These are phyloP conservation scores for Rhodosporidiobolus sp. DNA, from an alignment of 768 basidiomycete genomes.

Conservation along the genomic window DNA sequence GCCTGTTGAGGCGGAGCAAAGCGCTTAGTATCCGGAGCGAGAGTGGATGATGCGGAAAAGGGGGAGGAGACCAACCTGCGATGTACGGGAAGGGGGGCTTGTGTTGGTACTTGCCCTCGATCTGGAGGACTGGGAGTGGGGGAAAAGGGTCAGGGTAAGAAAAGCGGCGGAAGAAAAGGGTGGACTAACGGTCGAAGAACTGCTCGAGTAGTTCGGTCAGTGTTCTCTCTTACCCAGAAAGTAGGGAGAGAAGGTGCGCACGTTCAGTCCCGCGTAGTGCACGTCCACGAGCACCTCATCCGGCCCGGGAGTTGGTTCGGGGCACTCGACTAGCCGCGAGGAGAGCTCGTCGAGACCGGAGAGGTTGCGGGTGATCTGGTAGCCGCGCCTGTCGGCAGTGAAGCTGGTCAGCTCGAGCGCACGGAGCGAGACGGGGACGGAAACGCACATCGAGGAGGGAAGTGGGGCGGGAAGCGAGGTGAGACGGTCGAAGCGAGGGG, in stretches of 20 bases:
- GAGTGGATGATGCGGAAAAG: neutral
- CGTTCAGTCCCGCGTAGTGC: constrained; percentile 63
- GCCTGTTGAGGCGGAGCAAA: neutral
- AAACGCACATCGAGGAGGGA: no score
- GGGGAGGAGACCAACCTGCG: constrained; percentile 51
- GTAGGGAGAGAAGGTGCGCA: neutral
- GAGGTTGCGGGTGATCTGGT: constrained; percentile 59
- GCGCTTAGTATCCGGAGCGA: neutral
- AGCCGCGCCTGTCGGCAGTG: constrained; percentile 6
- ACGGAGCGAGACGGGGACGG: no score
- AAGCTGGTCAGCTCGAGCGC: no score
- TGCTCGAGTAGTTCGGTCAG: neutral
- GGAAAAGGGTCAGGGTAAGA: neutral
- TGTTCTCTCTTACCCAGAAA: neutral
- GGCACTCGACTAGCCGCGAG: constrained; percentile 50
- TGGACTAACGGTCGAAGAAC: neutral
- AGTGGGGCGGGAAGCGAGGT: no score
- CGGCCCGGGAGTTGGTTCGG: constrained; percentile 58
- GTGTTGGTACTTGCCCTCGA: constrained; percentile 67
- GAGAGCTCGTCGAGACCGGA: constrained; percentile 63
- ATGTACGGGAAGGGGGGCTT: constrained; percentile 82
- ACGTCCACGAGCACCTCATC: constrained; percentile 71
- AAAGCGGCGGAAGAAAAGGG: neutral
- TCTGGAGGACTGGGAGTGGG: constrained; percentile 4
- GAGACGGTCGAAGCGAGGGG: no score